Evolutionary conservation across 2,329 filamentous ascomycete genomes (phyloP).

Genomic region (Talaromyces amestolkiae): DNA sequence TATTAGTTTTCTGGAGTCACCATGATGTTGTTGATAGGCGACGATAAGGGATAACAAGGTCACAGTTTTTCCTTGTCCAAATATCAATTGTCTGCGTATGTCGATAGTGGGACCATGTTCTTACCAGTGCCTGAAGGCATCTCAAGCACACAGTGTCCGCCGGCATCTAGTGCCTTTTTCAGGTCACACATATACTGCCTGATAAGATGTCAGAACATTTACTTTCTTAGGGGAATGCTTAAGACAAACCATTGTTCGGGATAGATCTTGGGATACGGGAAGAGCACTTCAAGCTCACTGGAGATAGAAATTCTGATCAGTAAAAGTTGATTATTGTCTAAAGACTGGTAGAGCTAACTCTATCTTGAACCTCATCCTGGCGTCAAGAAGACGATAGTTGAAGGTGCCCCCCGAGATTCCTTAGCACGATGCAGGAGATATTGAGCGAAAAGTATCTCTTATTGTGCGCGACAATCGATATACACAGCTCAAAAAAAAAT

Average conservation of each 20-base stretch:
- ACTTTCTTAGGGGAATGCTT: neutral
- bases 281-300: slow-evolving; percentile 67
- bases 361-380: slow-evolving; percentile 72
- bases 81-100: neutral
- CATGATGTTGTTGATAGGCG: slow-evolving; percentile 91
- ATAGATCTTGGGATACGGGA: slow-evolving; percentile 73
- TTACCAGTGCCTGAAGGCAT: slow-evolving; percentile 94
- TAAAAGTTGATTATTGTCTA: slow-evolving; percentile 13
- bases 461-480: neutral
- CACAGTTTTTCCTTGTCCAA: slow-evolving; percentile 67
- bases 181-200: slow-evolving; percentile 72
- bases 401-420: slow-evolving; percentile 9
- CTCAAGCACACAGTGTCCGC: slow-evolving; percentile 93
- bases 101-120: neutral
- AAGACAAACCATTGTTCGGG: slow-evolving; percentile 55
- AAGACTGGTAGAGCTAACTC: slow-evolving; percentile 50
- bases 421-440: neutral
- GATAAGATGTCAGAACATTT: slow-evolving; percentile 9
- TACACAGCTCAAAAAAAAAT: neutral
- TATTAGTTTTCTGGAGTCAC: slow-evolving; percentile 91
- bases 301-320: neutral
- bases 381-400: slow-evolving; percentile 3
- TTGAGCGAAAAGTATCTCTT: too few relatives aligned
- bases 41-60: slow-evolving; percentile 93
- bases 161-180: slow-evolving; percentile 85